phyloP scores from a whole-genome alignment of 2,329 filamentous ascomycete genomes.

The Claviceps africana region DNA sequence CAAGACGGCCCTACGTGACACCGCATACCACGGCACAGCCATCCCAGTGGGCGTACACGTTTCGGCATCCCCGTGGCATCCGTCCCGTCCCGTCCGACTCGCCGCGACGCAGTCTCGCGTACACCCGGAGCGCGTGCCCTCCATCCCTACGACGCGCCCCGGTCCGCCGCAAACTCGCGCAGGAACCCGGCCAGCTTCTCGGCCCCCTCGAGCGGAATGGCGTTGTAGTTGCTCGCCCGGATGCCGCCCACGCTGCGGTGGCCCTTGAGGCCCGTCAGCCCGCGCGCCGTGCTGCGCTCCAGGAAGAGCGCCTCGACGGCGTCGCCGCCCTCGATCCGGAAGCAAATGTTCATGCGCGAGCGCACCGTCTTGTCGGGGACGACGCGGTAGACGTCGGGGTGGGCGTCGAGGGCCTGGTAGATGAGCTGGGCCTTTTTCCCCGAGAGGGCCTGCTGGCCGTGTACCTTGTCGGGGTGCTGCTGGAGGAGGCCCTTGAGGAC shows the following conservation, averaged over 20 bases:
- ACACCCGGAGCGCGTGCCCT: no score
- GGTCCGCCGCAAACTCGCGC: not conserved
- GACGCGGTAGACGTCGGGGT: constrained; percentile 42
- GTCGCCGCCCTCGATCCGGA: constrained; percentile 53
- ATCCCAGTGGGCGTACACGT: no score
- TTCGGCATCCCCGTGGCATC: no score
- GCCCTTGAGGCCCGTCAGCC: constrained; percentile 72
- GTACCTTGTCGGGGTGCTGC: constrained; percentile 53
- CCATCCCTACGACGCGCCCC: no score
- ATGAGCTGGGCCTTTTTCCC: constrained; percentile 57
- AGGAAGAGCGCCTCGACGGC: constrained; percentile 73
- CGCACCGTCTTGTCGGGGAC: constrained; percentile 63
- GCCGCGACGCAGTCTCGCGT: no score
- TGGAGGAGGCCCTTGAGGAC: constrained; percentile 65
- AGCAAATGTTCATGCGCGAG: constrained; percentile 92
- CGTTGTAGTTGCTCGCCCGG: constrained; percentile 6
- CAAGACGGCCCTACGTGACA: no score
- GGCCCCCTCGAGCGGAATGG: constrained; percentile 1
- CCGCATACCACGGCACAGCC: no score
- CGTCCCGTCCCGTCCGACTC: no score
- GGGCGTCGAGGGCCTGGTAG: not conserved
- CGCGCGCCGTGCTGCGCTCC: constrained; percentile 50
- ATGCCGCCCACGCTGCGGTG: constrained; percentile 69
- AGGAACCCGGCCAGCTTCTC: constrained; percentile 5
- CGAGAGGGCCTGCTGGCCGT: constrained; percentile 61